phyloP scores from a whole-genome alignment of 148 eudicot genomes.

The Camellia sinensis region DNA sequence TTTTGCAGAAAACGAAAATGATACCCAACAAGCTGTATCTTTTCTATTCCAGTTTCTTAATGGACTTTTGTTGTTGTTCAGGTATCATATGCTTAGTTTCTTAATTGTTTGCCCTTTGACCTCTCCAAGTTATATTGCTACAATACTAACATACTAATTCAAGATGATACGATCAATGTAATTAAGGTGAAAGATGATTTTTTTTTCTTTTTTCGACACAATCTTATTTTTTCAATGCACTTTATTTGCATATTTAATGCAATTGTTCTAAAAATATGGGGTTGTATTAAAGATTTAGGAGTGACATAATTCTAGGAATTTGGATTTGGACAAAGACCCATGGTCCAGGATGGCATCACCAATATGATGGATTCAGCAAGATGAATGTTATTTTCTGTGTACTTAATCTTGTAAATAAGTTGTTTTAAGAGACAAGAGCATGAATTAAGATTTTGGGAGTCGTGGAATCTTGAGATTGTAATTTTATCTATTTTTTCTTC shows the following conservation, averaged over 20 bases:
- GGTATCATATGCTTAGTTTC: background rate
- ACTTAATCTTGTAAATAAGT: background rate
- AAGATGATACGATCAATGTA: background rate
- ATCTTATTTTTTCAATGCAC: background rate
- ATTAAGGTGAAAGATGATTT: background rate
- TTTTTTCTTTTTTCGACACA: background rate
- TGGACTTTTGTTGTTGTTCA: background rate
- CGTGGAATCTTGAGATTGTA: background rate
- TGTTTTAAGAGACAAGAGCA: background rate
- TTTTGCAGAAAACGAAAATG: no score
- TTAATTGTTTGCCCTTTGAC: background rate
- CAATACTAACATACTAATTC: background rate
- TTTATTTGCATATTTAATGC: background rate
- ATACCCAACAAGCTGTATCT: no score
- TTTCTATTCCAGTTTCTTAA: background rate
- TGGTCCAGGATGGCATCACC: background rate
- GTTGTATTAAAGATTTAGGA: background rate
- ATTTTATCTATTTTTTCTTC: background rate
- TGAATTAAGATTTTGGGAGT: background rate
- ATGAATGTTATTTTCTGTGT: background rate
- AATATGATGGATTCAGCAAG: background rate
- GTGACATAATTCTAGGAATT: background rate
- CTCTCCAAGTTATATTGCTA: background rate
- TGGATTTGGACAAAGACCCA: background rate
- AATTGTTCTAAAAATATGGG: background rate